Conservation (phyloP, 2,329 filamentous ascomycete genomes). For the Colletotrichum incanum region DNA sequence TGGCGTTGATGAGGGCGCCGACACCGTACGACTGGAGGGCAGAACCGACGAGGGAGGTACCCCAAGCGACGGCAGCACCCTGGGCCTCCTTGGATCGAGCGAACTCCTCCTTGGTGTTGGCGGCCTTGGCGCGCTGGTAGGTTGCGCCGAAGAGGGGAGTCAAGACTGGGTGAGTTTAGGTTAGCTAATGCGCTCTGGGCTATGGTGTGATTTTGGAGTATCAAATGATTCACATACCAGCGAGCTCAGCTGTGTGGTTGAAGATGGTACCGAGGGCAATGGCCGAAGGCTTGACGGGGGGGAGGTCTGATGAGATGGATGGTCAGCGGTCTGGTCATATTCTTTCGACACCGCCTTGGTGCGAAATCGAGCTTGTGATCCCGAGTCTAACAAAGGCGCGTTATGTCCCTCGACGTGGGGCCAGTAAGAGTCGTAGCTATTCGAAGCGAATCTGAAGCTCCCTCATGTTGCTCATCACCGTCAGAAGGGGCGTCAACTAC, state of each 20-base stretch:
- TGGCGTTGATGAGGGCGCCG: slow-evolving; percentile 92
- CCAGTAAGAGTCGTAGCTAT: neutral
- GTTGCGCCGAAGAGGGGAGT: slow-evolving; percentile 93
- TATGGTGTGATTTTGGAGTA: neutral
- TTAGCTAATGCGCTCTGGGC: slow-evolving; percentile 20
- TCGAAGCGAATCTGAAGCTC: neutral
- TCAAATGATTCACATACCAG: slow-evolving; percentile 57
- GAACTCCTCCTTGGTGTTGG: slow-evolving; percentile 98
- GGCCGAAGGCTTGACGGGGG: slow-evolving; percentile 94
- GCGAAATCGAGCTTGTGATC: neutral
- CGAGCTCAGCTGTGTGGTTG: slow-evolving; percentile 93
- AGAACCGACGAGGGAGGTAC: slow-evolving; percentile 90
- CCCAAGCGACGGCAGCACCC: slow-evolving; percentile 89
- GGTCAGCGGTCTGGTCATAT: neutral
- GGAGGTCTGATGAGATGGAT: slow-evolving; percentile 65
- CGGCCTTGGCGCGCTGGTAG: slow-evolving; percentile 91
- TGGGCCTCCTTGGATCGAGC: slow-evolving; percentile 92
- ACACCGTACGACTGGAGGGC: slow-evolving; percentile 92
- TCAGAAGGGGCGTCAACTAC: slow-evolving; percentile 53
- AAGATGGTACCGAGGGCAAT: slow-evolving; percentile 97
- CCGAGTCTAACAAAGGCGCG: neutral
- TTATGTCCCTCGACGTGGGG: neutral
- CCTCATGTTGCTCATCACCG: neutral
- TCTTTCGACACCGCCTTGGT: neutral
- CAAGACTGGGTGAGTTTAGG: slow-evolving; percentile 69